Evolutionary conservation across 805 yeast genomes (phyloP), one percentile per base, ranked within the genome.

Genomic region (Teunomyces barrocoloradensis): DNA sequence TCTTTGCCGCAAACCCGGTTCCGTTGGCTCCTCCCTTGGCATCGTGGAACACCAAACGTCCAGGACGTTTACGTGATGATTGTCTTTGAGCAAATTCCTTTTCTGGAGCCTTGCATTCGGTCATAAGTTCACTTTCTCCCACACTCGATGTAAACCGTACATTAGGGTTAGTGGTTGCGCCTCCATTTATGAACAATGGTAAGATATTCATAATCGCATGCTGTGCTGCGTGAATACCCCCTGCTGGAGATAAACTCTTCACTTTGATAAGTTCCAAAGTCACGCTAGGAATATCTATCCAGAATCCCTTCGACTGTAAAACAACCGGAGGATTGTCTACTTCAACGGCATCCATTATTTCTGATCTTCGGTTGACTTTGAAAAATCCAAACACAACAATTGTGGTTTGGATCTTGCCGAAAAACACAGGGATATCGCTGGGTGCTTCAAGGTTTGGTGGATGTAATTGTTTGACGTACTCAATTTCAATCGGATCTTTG

Each of bases 81-180:
- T 87, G 87, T 25, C 89, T 67, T 42, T 77, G 76, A 1, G 96
- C 88, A 73, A 92, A 88, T 61, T 94, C 99, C 58, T 94, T 94
- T 54, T 90, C 96, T 0, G 99, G 97, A 0, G 98, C 97, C 59
- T 94, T 94, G 65, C 99, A 94, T 64, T 94, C 99, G 0, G 98
- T 89, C 39, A 79, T 80, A 11, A 94, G 76, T 56, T 94, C 99
- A 2, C 73, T 54, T 36, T 68, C 71, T 0, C 72, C 73, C 2
- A 67, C 52, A 33, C 47, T 60, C 1, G 70, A 62, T 9, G 54
- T 52, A 44, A 60, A 66, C 27, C 64, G 55, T 9, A 60, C 65
- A 44, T 68, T 65, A 0, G 72, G 69, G 33, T 64, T 58, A 6
- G 71, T 62, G 53, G 83, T 86, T 3, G 80, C 77, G 0, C 89